Conservation (phyloP, 1,284 basidiomycete species). For the Thecaphora thlaspeos region DNA sequence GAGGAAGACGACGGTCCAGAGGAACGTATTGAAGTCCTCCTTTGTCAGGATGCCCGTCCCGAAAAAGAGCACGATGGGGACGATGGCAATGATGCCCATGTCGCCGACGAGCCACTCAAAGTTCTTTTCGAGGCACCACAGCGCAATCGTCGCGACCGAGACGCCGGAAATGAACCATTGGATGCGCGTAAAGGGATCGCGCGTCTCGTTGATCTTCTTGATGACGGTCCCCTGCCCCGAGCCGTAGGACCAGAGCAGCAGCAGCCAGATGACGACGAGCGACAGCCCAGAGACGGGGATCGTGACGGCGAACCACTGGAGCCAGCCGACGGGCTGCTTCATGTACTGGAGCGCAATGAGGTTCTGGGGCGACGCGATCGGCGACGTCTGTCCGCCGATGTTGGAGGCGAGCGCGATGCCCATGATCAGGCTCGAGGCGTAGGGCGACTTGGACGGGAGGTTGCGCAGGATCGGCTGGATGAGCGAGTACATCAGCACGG, state of each 20-base stretch:
- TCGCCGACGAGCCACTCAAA: slow-evolving; percentile 82
- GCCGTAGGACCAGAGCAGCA: slow-evolving; percentile 83
- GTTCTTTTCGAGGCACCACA: slow-evolving; percentile 87
- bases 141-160: slow-evolving; percentile 77
- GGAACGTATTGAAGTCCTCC: slow-evolving; percentile 62
- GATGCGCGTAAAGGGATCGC: slow-evolving; percentile 68
- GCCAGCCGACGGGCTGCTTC: slow-evolving; percentile 85
- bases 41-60: slow-evolving; percentile 90
- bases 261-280: slow-evolving; percentile 83
- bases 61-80: slow-evolving; percentile 92
- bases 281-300: slow-evolving; percentile 84
- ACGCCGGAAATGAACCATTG: slow-evolving; percentile 90
- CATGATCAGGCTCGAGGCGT: slow-evolving; percentile 87
- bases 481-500: slow-evolving; percentile 94
- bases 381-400: slow-evolving; percentile 94
- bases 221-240: slow-evolving; percentile 66
- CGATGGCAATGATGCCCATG: slow-evolving; percentile 90
- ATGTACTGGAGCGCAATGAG: slow-evolving; percentile 86
- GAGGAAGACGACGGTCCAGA: slow-evolving; percentile 57
- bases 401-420: slow-evolving; percentile 96
- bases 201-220: slow-evolving; percentile 43
- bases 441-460: slow-evolving; percentile 80
- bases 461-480: slow-evolving; percentile 94
- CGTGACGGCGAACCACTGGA: slow-evolving; percentile 89
- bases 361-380: slow-evolving; percentile 91